These are phyloP conservation scores for Leccinum griseonigrum DNA, from an alignment of 1,284 basidiomycete species.

Conservation along the genomic window DNA sequence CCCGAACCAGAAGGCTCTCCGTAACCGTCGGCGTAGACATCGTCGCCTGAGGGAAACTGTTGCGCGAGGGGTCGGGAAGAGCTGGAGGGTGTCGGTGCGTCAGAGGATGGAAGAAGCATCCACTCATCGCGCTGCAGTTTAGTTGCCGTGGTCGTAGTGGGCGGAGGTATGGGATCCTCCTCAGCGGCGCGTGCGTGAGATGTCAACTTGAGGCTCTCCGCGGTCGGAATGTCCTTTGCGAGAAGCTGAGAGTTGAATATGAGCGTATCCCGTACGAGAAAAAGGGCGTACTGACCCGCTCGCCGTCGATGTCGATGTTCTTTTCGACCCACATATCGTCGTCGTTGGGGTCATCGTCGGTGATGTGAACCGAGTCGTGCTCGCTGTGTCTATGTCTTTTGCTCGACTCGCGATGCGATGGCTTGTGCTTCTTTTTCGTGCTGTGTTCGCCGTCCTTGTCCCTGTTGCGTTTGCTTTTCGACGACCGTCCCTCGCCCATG, in stretches of 20 bases:
- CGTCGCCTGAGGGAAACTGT: conserved; percentile 38
- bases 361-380: conserved; percentile 37
- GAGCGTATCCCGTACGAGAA: conserved; percentile 2
- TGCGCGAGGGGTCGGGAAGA: conserved; percentile 23
- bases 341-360: conserved; percentile 61
- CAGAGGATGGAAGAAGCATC: conserved; percentile 70
- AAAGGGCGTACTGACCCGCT: conserved; percentile 50
- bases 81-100: conserved; percentile 25
- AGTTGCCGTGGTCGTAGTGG: conserved; percentile 42
- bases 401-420: conserved; percentile 34
- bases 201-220: conserved; percentile 67
- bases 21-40: conserved; percentile 68
- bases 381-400: conserved; percentile 35
- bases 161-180: conserved; percentile 46
- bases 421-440: conserved; percentile 46
- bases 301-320: conserved; percentile 76
- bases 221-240: conserved; percentile 75
- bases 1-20: conserved; percentile 53
- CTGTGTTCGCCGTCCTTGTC: conserved; percentile 38
- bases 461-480: conserved; percentile 38
- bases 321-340: conserved; percentile 85
- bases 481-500: conserved; percentile 27
- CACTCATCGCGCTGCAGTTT: conserved; percentile 77
- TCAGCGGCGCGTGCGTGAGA: conserved; percentile 50
- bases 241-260: conserved; percentile 45